Percentiles rank a stretch among this genome's conserved stretches.
phyloP scores from a whole-genome alignment of 257 asterid species.

The Ilex aquifolium region DNA sequence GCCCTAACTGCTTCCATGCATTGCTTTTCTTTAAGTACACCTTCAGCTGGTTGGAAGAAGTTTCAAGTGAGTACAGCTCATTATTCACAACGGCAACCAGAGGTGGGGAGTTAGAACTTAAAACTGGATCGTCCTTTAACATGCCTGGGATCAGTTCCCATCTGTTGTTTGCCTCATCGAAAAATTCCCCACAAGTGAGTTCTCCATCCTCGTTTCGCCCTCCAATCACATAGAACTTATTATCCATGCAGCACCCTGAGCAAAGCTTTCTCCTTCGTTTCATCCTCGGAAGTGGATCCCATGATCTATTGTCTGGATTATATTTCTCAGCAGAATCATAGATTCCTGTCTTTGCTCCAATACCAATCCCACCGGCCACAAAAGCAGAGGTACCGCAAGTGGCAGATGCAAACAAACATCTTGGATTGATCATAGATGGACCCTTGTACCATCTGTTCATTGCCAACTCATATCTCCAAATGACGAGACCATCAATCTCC shows the following conservation, averaged over 20 bases:
- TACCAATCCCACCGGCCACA: slow-evolving; percentile 71
- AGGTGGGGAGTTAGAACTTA: slow-evolving; percentile 61
- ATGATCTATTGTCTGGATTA: slow-evolving; percentile 32
- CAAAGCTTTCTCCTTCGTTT: slow-evolving; percentile 43
- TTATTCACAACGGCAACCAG: slow-evolving; percentile 69
- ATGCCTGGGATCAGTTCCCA: slow-evolving; percentile 70
- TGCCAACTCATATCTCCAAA: slow-evolving; percentile 63
- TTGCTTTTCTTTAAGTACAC: slow-evolving; percentile 56
- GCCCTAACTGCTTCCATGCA: slow-evolving; percentile 63
- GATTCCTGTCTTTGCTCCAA: slow-evolving; percentile 19
- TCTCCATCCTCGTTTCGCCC: slow-evolving; percentile 55
- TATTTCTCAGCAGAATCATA: slow-evolving; percentile 56
- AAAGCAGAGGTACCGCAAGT: slow-evolving; percentile 52
- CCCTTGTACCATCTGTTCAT: slow-evolving; percentile 59
- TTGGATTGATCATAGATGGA: slow-evolving; percentile 58
- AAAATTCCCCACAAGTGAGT: slow-evolving; percentile 67
- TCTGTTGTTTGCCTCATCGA: slow-evolving; percentile 36
- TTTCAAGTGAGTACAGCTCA: slow-evolving; percentile 59
- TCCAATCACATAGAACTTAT: slow-evolving; percentile 58
- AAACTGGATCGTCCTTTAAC: slow-evolving; percentile 63
- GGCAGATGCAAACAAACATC: slow-evolving; percentile 77
- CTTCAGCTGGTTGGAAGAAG: slow-evolving; percentile 60
- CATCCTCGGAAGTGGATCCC: slow-evolving; percentile 73
- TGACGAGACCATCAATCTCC: slow-evolving; percentile 60
- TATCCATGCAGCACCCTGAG: slow-evolving; percentile 70